These are phyloP conservation scores for Lyophyllum atratum DNA, from an alignment of 768 basidiomycete genomes.

Conservation along the genomic window DNA sequence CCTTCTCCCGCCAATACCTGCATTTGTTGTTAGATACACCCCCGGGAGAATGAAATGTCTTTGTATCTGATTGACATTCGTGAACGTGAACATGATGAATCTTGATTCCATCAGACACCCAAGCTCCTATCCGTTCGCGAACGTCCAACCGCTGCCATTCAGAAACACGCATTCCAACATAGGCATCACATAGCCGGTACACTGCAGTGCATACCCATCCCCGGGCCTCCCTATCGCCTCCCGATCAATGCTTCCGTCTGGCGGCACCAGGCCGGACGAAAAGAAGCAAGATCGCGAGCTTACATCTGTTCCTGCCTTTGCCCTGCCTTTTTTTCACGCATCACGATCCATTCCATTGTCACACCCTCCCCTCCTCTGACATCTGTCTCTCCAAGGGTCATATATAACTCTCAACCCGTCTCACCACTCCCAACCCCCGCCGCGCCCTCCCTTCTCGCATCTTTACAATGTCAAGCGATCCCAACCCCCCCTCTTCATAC, in stretches of 20 bases:
- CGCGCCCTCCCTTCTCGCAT: not conserved
- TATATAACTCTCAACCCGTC: slow-evolving; percentile 11
- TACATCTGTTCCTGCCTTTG: slow-evolving; percentile 7
- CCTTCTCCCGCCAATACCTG: not conserved
- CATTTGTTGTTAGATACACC: not conserved
- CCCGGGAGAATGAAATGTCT: not conserved
- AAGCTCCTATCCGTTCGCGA: not conserved
- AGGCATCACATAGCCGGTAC: not conserved
- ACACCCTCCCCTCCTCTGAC: slow-evolving; percentile 1
- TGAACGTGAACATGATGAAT: not conserved
- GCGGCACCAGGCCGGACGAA: slow-evolving; percentile 4
- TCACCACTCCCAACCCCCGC: not conserved
- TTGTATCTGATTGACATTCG: slow-evolving; percentile 13
- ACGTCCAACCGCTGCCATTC: slow-evolving; percentile 2
- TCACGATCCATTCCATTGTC: too few species aligned
- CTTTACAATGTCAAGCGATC: not conserved
- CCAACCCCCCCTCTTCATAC: not conserved
- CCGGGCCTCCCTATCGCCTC: not conserved
- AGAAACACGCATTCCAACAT: slow-evolving; percentile 1
- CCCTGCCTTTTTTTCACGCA: not conserved
- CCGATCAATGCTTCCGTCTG: not conserved
- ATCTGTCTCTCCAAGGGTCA: slow-evolving; percentile 5
- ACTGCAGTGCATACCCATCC: not conserved
- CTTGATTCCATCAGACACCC: not conserved
- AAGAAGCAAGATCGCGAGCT: slow-evolving; percentile 2